Conservation (phyloP, 495 filamentous ascomycete genomes). For the Glonium stellatum region DNA sequence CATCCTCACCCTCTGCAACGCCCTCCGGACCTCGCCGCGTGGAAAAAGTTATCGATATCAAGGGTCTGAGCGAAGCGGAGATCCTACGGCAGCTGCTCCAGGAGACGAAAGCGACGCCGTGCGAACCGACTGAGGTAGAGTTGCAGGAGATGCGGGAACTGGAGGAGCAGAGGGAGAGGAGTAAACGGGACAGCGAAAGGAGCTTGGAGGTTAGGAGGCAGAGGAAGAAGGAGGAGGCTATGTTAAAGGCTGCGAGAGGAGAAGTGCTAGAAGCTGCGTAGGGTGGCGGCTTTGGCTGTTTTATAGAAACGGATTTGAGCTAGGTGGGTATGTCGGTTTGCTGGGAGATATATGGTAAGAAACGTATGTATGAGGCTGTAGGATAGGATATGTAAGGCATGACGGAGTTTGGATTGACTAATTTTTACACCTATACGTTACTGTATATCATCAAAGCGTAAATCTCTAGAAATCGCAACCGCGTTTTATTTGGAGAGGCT, state of each 20-base stretch:
- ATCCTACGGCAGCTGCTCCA: conserved; percentile 65
- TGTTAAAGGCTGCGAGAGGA: conserved; percentile 34
- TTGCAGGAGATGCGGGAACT: conserved; percentile 49
- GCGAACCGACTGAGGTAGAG: conserved; percentile 58
- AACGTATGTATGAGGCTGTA: not conserved
- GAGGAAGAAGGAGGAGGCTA: conserved; percentile 54
- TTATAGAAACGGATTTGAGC: not conserved
- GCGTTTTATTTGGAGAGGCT: too few relatives aligned
- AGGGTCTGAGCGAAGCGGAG: conserved; percentile 48
- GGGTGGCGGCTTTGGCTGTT: not conserved
- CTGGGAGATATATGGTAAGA: conserved; percentile 5
- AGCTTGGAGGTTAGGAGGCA: conserved; percentile 56
- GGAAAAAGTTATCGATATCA: conserved; percentile 55
- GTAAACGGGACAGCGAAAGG: conserved; percentile 51
- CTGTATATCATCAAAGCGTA: not conserved
- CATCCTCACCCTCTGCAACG: conserved; percentile 18
- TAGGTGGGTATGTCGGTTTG: not conserved
- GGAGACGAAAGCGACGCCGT: conserved; percentile 57
- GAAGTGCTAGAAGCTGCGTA: conserved; percentile 18
- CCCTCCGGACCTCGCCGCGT: conserved; percentile 28
- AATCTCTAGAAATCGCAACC: not conserved
- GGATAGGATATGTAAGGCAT: not conserved
- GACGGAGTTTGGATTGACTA: not conserved
- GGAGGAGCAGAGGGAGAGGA: conserved; percentile 48
- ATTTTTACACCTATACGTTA: not conserved